Evolutionary conservation across 441 rosid genomes (phyloP), one percentile per base, ranked within the genome.

Genomic region (Biscutella laevigata): DNA sequence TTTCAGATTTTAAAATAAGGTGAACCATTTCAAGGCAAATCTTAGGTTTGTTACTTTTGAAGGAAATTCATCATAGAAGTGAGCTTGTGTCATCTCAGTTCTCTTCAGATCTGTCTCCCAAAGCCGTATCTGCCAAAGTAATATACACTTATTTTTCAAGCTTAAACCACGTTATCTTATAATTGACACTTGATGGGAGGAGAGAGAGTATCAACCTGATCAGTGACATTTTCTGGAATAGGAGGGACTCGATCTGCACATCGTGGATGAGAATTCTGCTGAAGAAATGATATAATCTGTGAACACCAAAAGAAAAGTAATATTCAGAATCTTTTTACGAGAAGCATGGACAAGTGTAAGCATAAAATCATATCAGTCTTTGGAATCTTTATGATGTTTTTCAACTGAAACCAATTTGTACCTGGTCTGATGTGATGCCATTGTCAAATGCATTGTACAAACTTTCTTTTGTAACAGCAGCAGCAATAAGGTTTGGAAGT

Each of bases 91-190:
- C 81, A 72, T 82, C 77, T 92, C 98, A 32, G 82, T 89, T 71
- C 98, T 77, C 67, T 92, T 86, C 64, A 88, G 61, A 75, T 92
- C 98, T 8, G 86, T 20, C 73, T 92, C 98, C 98, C 98, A 88
- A 57, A 88, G 75, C 73, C 97, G 76, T 67, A 92, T 86, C 95
- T 91, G 75, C 33, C 46, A 33, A 0, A 54, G 10, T 16, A 16
- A 44, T 25, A 25, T 41, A 35, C 14, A 48, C 39, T n/a, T n/a
- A n/a, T n/a, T n/a, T 34, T 29, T 12, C 37, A 24, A 20, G 10
- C 34, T 57, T 26, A 39, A n/a, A 28, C 25, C 3, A 11, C 28
- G 50, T 19, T 52, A 24, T 44, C 34, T 3, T 55, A 30, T 13
- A 25, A 32, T 14, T 12, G 53, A 29, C 50, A 47, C 15, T 34